These are phyloP conservation scores for Discostella stelligeroides DNA, from an alignment of 108 stramenopile species.

Conservation along the genomic window DNA sequence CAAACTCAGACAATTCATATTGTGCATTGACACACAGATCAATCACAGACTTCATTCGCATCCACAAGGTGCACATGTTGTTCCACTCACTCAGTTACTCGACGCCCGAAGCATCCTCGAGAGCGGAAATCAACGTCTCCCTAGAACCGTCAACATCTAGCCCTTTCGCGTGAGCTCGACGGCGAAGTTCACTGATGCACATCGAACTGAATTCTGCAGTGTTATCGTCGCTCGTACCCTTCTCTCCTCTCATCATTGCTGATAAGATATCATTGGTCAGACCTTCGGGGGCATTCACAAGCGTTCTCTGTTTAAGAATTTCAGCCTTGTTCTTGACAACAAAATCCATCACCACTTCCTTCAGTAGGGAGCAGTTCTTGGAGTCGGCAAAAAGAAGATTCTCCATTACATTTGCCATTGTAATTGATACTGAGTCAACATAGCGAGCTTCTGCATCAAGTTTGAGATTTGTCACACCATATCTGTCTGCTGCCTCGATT, in stretches of 20 bases:
- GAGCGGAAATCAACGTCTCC: too few relatives aligned
- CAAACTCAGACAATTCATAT: too few relatives aligned
- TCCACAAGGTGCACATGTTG: too few relatives aligned
- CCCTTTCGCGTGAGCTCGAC: neutral
- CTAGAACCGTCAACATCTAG: too few relatives aligned
- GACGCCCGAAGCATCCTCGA: too few relatives aligned
- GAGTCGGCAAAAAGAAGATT: neutral
- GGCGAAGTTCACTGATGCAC: neutral
- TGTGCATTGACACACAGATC: too few relatives aligned
- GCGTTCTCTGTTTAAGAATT: neutral
- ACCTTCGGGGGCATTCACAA: neutral
- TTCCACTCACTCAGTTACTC: too few relatives aligned
- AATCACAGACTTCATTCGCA: too few relatives aligned
- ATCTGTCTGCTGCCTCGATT: too few relatives aligned
- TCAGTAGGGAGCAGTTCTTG: neutral
- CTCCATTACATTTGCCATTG: neutral
- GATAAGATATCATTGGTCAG: neutral
- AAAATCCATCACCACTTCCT: slow-evolving; percentile 13
- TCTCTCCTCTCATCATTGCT: neutral
- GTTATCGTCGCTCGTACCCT: too few relatives aligned
- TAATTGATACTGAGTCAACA: neutral
- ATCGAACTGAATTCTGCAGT: neutral
- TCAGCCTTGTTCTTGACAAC: neutral
- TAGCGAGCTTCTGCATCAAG: neutral
- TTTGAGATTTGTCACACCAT: too few relatives aligned